Conservation (phyloP, 352 stramenopile genomes). For the Phytophthora sojae region DNA sequence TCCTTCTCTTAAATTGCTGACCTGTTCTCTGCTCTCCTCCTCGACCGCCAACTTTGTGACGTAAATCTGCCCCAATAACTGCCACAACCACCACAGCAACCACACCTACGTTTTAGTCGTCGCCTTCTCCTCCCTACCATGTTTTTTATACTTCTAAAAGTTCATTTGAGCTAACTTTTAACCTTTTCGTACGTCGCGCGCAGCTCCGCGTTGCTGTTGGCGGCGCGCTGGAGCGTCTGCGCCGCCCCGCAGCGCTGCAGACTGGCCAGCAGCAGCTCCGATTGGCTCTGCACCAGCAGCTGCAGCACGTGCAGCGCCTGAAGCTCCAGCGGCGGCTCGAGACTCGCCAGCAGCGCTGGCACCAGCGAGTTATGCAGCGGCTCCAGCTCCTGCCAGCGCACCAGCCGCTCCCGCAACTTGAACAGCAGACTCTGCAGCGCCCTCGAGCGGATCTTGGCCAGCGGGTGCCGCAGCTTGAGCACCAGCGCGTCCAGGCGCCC, state of each 20-base stretch:
- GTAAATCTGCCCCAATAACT: conserved; percentile 59
- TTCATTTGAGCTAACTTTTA: neutral
- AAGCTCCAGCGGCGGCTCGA: conserved; percentile 53
- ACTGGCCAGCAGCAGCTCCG: conserved; percentile 36
- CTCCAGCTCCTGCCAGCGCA: conserved; percentile 45
- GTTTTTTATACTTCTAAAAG: neutral
- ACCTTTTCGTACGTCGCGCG: conserved; percentile 59
- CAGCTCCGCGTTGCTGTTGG: conserved; percentile 43
- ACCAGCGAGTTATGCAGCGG: conserved; percentile 42
- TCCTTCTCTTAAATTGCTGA: neutral
- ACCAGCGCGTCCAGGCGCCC: conserved; percentile 46
- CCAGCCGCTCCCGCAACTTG: conserved; percentile 72
- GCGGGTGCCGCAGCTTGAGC: conserved; percentile 68
- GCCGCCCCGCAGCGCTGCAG: conserved; percentile 47
- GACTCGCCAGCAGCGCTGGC: conserved; percentile 44
- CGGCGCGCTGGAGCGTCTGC: conserved; percentile 47
- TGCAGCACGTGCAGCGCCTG: conserved; percentile 62
- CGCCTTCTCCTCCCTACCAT: neutral
- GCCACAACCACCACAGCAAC: conserved; percentile 6
- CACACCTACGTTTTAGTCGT: conserved; percentile 13
- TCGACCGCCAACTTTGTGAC: conserved; percentile 19
- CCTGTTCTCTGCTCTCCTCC: neutral
- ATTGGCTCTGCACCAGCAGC: conserved; percentile 45
- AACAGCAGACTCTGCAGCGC: conserved; percentile 67
- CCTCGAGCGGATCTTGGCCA: conserved; percentile 64